Conservation (phyloP, 2,329 filamentous ascomycete genomes). For the Verticillium dahliae region DNA sequence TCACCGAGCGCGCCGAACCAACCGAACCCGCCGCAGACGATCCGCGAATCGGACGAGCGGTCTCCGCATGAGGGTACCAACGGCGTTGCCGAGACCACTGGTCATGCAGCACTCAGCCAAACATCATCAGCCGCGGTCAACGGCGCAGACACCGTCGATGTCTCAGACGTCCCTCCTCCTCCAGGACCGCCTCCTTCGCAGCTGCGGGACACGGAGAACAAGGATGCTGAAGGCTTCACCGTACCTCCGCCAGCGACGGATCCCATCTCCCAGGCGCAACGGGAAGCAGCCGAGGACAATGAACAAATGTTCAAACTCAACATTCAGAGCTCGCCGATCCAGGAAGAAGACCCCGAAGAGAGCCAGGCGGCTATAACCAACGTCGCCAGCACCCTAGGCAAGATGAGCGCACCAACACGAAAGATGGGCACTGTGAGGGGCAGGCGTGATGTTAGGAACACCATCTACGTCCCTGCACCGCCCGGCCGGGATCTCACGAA, state of each 20-base stretch:
- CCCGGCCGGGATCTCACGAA: constrained; percentile 24
- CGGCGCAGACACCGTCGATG: constrained; percentile 37
- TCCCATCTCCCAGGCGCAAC: constrained; percentile 66
- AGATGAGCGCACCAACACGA: constrained; percentile 56
- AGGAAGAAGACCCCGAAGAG: constrained; percentile 69
- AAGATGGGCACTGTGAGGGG: constrained; percentile 75
- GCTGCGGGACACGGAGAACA: constrained; percentile 31
- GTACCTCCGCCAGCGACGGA: constrained; percentile 60
- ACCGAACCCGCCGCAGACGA: constrained; percentile 9
- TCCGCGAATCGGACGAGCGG: constrained; percentile 19
- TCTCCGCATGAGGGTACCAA: constrained; percentile 37
- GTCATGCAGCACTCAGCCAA: constrained; percentile 9
- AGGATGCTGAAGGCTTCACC: constrained; percentile 70
- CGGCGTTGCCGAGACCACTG: constrained; percentile 31
- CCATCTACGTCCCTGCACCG: constrained; percentile 65
- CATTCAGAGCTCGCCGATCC: constrained; percentile 71
- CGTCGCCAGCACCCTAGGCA: constrained; percentile 66
- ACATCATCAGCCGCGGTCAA: constrained; percentile 31
- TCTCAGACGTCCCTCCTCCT: constrained; percentile 45
- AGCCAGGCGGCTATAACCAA: constrained; percentile 68
- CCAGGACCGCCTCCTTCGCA: constrained; percentile 44
- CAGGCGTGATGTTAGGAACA: constrained; percentile 86
- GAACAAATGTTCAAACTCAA: constrained; percentile 73
- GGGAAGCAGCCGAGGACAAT: constrained; percentile 55
- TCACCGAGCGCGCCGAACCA: constrained; percentile 35